Conservation (phyloP, 1,284 basidiomycete genomes). For the Pseudozyma flocculosa region DNA sequence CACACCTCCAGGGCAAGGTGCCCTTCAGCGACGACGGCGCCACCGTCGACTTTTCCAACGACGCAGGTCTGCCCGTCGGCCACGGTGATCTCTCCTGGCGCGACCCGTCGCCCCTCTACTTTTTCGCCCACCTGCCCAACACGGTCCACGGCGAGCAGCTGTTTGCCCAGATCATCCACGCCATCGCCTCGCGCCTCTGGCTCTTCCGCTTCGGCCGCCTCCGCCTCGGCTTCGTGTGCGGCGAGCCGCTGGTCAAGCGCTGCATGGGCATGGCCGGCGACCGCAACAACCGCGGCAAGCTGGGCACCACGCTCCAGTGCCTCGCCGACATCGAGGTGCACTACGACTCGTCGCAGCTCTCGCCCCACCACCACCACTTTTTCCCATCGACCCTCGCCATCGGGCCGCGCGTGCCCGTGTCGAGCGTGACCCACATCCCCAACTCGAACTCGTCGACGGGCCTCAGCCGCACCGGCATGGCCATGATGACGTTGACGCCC, state of each 20-base stretch:
- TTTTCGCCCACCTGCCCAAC: conserved; percentile 53
- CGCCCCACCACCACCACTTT: conserved; percentile 39
- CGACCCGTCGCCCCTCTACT: conserved; percentile 38
- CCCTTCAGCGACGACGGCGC: conserved; percentile 9
- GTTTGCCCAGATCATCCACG: conserved; percentile 48
- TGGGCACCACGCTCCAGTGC: conserved; percentile 40
- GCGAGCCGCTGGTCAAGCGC: conserved; percentile 43
- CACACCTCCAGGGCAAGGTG: conserved; percentile 32
- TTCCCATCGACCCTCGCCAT: conserved; percentile 39
- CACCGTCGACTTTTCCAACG: conserved; percentile 14
- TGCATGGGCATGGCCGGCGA: conserved; percentile 35
- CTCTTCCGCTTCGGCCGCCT: conserved; percentile 49
- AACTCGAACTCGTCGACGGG: conserved; percentile 42
- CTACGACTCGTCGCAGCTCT: conserved; percentile 20
- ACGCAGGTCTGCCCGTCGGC: conserved; percentile 9
- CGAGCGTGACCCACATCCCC: conserved; percentile 28
- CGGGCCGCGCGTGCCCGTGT: conserved; percentile 39
- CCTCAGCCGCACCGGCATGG: conserved; percentile 31
- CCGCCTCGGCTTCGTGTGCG: conserved; percentile 44
- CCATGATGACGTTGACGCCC: conserved; percentile 45
- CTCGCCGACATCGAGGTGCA: conserved; percentile 27
- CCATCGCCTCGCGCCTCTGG: conserved; percentile 46
- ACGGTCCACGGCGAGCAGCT: conserved; percentile 56
- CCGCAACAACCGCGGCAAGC: conserved; percentile 30
- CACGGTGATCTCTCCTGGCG: conserved; percentile 27